Evolutionary conservation across 768 basidiomycete genomes (phyloP), one percentile per base, ranked within the genome.

Genomic region (Phallus indusiatus): DNA sequence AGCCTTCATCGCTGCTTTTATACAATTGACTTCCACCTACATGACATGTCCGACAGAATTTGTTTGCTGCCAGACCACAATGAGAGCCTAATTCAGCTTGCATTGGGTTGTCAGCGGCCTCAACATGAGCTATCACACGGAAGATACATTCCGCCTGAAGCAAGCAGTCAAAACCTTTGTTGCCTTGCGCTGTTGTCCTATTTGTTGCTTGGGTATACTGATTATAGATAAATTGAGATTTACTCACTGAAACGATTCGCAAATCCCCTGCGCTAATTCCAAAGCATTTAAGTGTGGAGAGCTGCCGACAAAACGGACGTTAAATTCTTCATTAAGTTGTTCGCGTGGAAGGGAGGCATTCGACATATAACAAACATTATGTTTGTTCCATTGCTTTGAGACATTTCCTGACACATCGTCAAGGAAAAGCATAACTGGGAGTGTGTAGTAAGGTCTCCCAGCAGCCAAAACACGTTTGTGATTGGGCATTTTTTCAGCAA

Each of bases 381-480:
- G 73, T 34, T 71, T 71, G 37, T 76, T 73, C 69, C 72, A 76
- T 35, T 74, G 73, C 47, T 73, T 75, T 4, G 64, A 71, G 1
- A 63, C 57, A 36, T 75, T 74, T 0, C 68, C 74, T 0, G 68
- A 75, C 0, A 74, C 64, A 50, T 75, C 69, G 34, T 75, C 73
- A 54, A 73, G 68, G 56, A 73, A 73, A 0, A 73, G 20, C 2
- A 73, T 67, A 5, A 73, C 55, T 0, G 70, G 69, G 0, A 67
- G 60, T 0, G 61, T 62, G 2, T 67, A 61, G 0, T 65, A 61
- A 62, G 67, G 67, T 0, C 51, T 47, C 0, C 71, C 67, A 1
- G 54, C 55, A 0, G 67, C 66, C 5, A 64, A 59, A 3, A 18
- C 52, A 0, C 61, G 46, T 0, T 67, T 51, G 0, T 64, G 66